A percentile compares a stretch with the other conserved stretches of the same genome.
Evolutionary conservation across 2,329 filamentous ascomycete species (phyloP).

Genomic region (Periglandula ipomoeae): DNA sequence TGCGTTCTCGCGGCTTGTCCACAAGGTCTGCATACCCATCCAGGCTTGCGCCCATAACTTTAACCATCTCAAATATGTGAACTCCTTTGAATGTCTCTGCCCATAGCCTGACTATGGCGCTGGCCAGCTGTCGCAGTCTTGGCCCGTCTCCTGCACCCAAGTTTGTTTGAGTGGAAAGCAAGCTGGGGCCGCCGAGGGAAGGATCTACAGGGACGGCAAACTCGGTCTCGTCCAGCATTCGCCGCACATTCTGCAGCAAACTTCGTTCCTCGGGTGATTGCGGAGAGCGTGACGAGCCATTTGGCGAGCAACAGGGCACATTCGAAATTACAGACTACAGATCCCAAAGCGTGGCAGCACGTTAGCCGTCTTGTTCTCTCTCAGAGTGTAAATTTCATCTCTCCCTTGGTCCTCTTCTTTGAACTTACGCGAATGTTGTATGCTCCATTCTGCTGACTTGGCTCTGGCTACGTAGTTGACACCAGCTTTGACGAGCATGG

Average conservation of each 20-base stretch:
- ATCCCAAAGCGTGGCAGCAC: not conserved
- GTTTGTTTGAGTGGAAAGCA: constrained; percentile 30
- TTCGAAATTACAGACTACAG: constrained; percentile 51
- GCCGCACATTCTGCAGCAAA: constrained; percentile 45
- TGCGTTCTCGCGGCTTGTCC: constrained; percentile 33
- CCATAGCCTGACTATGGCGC: constrained; percentile 51
- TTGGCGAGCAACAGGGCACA: constrained; percentile 52
- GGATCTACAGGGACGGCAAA: constrained; percentile 52
- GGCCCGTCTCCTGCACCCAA: constrained; percentile 37
- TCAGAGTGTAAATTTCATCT: too few relatives aligned
- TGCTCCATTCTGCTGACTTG: constrained; percentile 54
- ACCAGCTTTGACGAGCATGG: constrained; percentile 54
- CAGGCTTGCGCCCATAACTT: constrained; percentile 46
- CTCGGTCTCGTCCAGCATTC: constrained; percentile 53
- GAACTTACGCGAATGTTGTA: constrained; percentile 49
- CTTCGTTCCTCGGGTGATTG: constrained; percentile 45
- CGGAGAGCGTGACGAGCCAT: constrained; percentile 48
- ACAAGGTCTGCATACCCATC: constrained; percentile 48
- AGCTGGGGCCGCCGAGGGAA: constrained; percentile 34
- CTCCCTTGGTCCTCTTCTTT: not conserved
- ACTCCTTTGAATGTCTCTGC: constrained; percentile 53
- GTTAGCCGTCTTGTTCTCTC: not conserved
- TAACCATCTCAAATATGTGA: constrained; percentile 52
- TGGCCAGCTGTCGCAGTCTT: constrained; percentile 46
- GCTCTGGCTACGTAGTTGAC: constrained; percentile 54